Base-by-base conservation (phyloP, 2,329 filamentous ascomycete species). In the Aspergillus japonicus region DNA sequence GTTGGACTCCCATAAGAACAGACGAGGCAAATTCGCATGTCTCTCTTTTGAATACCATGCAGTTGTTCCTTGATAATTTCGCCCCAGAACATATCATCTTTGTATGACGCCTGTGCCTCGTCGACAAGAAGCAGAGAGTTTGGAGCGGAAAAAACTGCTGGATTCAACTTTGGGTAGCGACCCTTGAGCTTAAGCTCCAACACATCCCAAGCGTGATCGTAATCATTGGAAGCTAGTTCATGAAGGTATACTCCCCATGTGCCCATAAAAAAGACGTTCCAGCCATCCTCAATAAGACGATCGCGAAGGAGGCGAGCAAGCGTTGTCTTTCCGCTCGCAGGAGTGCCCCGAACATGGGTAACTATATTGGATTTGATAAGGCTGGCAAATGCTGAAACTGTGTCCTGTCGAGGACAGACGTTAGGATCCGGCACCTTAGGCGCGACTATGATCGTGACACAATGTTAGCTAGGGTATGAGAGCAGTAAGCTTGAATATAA, bases 1-100 rank as follows among this genome's bases (percentile, higher is more conserved):
- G 21, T 42, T 5, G 62, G 62, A 58, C 62, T 64, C n/a, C 62
- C 62, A 26, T 64, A 64, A n/a, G 47, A 60, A 52, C 55, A 63
- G 35, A 64, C 62, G 61, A 64, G 62, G 59, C 62, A 64, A 21
- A 63, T 47, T 31, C 50, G 52, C 5, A 63, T 59, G 23, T 64
- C 56, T 26, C 23, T 16, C 21, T 35, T 8, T 2, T 2, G 1
- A 7, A 7, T 1, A 26, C 60, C 21, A 50, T 19, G 8, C 31
- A 54, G 47, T 52, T 50, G 59, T 19, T 58, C 14, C 51, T 64
- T 64, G 58, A 63, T 54, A n/a, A 62, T 49, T 16, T 33, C 39
- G 44, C 59, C 54, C 62, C 60, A 64, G 52, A 64, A 60, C 2
- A 23, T 1, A 14, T 12, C 4, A 33, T 62, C 57, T 5, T 11